Conservation (phyloP, 2,329 filamentous ascomycete genomes). For the Sphaceloma murrayae region DNA sequence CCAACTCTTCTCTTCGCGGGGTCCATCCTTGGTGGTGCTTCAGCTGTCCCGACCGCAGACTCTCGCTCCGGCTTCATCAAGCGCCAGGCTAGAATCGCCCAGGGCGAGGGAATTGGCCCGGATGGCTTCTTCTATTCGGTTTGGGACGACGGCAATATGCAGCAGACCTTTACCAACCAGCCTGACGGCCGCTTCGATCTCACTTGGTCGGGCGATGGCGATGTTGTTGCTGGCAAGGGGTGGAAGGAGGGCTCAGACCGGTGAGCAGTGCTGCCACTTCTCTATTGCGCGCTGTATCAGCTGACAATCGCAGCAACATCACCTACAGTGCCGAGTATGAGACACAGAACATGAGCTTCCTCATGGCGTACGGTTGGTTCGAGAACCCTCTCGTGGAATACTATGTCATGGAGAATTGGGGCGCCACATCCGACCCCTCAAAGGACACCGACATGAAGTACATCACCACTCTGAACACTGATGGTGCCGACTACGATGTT, state of each 20-base stretch:
- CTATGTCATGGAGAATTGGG: slow-evolving; percentile 44
- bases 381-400: slow-evolving; percentile 46
- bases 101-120: slow-evolving; percentile 12
- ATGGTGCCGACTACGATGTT: slow-evolving; percentile 33
- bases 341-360: slow-evolving; percentile 29
- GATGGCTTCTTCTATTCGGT: slow-evolving; percentile 16
- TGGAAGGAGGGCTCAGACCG: slow-evolving; percentile 14
- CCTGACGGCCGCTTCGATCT: slow-evolving; percentile 10
- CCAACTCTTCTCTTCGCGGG: slow-evolving; percentile 14
- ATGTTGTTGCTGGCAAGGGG: slow-evolving; percentile 16
- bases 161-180: slow-evolving; percentile 15
- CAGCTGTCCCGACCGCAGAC: slow-evolving; percentile 2
- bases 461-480: slow-evolving; percentile 31
- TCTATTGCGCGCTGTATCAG: background rate
- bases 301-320: slow-evolving; percentile 2
- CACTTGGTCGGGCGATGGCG: slow-evolving; percentile 14
- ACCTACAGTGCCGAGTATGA: slow-evolving; percentile 28
- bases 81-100: slow-evolving; percentile 1
- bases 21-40: slow-evolving; percentile 14
- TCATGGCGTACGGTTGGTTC: slow-evolving; percentile 38
- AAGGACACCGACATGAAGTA: slow-evolving; percentile 32
- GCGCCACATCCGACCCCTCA: slow-evolving; percentile 26
- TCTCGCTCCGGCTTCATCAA: background rate
- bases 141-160: slow-evolving; percentile 14
- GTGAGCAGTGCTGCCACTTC: background rate